Evolutionary conservation across 495 filamentous ascomycete species (phyloP).

Genomic region (Beverwykella pulmonaria): DNA sequence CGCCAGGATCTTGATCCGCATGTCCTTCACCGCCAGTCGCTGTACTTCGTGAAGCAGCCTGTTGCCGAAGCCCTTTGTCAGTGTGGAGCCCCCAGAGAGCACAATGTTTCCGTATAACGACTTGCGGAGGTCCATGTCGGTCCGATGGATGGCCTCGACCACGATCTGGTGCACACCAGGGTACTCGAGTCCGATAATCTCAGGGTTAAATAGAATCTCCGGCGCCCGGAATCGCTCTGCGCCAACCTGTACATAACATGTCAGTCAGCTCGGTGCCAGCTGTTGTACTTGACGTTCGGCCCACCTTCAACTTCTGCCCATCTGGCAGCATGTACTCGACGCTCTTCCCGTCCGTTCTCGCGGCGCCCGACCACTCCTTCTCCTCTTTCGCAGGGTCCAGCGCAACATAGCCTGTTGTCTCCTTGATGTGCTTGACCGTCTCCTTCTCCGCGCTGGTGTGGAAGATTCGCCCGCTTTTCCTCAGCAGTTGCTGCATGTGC

Average conservation of each 20-base stretch:
- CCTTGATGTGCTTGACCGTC: conserved; percentile 94
- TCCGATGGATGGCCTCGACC: conserved; percentile 91
- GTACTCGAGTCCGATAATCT: conserved; percentile 95
- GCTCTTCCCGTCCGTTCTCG: conserved; percentile 66
- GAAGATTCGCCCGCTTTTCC: conserved; percentile 91
- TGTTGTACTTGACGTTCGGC: conserved; percentile 31
- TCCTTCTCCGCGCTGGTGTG: conserved; percentile 99
- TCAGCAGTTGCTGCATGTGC: conserved; percentile 84
- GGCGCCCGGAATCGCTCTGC: conserved; percentile 92
- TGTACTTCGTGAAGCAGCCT: conserved; percentile 89
- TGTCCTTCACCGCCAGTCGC: conserved; percentile 91
- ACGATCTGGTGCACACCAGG: conserved; percentile 97
- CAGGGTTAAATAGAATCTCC: conserved; percentile 97
- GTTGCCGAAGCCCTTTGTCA: conserved; percentile 94
- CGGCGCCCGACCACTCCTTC: conserved; percentile 81
- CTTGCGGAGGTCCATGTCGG: conserved; percentile 96
- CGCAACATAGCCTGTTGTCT: conserved; percentile 90
- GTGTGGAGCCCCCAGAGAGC: conserved; percentile 88
- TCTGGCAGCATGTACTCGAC: conserved; percentile 90
- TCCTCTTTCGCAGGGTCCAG: conserved; percentile 90
- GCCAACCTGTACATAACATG: conserved; percentile 61
- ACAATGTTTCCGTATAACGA: conserved; percentile 95
- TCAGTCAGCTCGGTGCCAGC: conserved; percentile 26
- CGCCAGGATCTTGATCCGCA: conserved; percentile 98
- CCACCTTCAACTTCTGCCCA: conserved; percentile 86